These are phyloP conservation scores for Neolentinus lepideus DNA, from an alignment of 1,284 basidiomycete genomes.

Conservation along the genomic window DNA sequence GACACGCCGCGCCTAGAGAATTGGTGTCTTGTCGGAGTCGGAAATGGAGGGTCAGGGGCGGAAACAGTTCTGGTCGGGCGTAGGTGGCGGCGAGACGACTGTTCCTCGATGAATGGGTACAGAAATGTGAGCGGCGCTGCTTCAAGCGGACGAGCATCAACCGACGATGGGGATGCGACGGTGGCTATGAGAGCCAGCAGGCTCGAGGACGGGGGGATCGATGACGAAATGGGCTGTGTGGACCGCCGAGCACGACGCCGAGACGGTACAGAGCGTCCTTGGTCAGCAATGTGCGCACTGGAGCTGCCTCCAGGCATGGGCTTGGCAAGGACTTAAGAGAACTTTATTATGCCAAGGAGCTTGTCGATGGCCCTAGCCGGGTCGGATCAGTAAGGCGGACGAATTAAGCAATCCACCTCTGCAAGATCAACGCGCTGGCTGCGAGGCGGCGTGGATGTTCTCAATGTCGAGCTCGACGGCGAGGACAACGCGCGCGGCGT, in stretches of 20 bases:
- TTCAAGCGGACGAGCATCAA: slow-evolving; percentile 30
- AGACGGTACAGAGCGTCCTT: not conserved
- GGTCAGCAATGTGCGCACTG: not conserved
- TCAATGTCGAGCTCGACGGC: not conserved
- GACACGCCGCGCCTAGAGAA: not conserved
- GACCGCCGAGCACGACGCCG: slow-evolving; percentile 2
- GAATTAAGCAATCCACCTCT: not conserved
- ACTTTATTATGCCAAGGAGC: not conserved
- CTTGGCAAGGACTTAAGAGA: slow-evolving; percentile 3
- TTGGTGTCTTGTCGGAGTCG: slow-evolving; percentile 8
- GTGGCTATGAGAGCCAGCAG: slow-evolving; percentile 49
- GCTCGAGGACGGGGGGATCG: slow-evolving; percentile 28
- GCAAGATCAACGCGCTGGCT: not conserved
- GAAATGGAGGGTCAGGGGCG: slow-evolving; percentile 3
- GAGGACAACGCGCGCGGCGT: not conserved
- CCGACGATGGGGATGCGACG: slow-evolving; percentile 37
- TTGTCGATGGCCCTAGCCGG: not conserved
- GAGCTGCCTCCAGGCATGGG: not conserved
- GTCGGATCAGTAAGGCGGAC: not conserved
- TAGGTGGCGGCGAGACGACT: not conserved
- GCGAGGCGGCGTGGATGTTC: not conserved
- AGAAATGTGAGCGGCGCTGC: slow-evolving; percentile 48
- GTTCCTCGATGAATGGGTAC: slow-evolving; percentile 39
- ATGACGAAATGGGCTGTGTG: not conserved
- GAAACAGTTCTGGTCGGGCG: slow-evolving; percentile 11